phyloP scores from a whole-genome alignment of 2,329 filamentous ascomycete species.

The Cercospora brassicicola region DNA sequence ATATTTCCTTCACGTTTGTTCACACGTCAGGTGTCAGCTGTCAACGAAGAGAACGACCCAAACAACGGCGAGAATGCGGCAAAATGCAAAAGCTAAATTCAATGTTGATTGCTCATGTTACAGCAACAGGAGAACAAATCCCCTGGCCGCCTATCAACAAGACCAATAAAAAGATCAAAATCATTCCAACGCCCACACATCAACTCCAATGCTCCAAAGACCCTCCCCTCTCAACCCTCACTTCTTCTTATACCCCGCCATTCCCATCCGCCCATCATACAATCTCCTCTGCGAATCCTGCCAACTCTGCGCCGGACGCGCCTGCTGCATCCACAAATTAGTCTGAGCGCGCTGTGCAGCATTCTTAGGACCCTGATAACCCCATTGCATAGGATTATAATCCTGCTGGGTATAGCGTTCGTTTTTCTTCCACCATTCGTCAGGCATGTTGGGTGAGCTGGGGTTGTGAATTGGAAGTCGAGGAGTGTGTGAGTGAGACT shows the following conservation, averaged over 20 bases:
- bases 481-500: background rate
- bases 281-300: conserved; percentile 3
- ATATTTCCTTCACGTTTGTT: background rate
- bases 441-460: background rate
- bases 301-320: conserved; percentile 3
- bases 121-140: background rate
- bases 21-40: no score
- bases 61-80: background rate
- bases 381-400: conserved; percentile 5
- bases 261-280: background rate
- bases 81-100: background rate
- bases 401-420: conserved; percentile 8
- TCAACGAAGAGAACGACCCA: background rate
- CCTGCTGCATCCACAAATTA: background rate
- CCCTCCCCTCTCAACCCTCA: background rate
- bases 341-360: conserved; percentile 3
- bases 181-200: background rate
- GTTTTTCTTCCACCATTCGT: background rate
- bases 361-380: background rate
- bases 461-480: background rate
- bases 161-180: background rate
- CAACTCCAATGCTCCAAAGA: background rate
- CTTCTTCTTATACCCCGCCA: background rate
- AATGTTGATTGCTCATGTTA: background rate
- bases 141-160: background rate